Evolutionary conservation across 176 grass and related monocot species (phyloP).

Genomic region (Metroxylon sagu): DNA sequence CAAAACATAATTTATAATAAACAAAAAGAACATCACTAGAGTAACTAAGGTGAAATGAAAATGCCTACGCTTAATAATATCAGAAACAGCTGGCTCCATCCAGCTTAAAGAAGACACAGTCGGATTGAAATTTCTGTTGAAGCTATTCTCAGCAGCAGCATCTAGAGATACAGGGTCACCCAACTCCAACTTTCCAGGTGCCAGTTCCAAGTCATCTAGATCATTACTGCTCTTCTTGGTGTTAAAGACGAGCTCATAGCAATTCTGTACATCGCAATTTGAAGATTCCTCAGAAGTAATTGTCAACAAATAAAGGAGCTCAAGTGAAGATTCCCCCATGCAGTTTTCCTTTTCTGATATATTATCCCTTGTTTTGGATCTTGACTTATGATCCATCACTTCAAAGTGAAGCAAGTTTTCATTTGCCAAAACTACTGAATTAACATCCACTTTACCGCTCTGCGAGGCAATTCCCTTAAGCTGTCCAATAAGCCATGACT

Average conservation of each 20-base stretch:
- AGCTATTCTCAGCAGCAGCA: slow-evolving; percentile 27
- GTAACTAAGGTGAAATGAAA: background rate
- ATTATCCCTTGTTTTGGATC: slow-evolving; percentile 16
- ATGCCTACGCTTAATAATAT: slow-evolving; percentile 58
- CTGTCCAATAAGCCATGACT: slow-evolving; percentile 68
- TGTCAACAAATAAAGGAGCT: slow-evolving; percentile 58
- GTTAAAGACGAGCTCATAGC: slow-evolving; percentile 44
- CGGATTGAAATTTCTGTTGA: slow-evolving; percentile 42
- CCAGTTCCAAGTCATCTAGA: slow-evolving; percentile 43
- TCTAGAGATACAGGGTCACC: slow-evolving; percentile 57
- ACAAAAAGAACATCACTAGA: background rate
- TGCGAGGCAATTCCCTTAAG: slow-evolving; percentile 46
- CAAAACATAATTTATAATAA: no score
- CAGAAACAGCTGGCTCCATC: slow-evolving; percentile 76
- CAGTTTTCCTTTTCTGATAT: background rate
- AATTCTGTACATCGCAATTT: slow-evolving; percentile 28
- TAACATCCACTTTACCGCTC: slow-evolving; percentile 29
- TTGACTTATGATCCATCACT: slow-evolving; percentile 39
- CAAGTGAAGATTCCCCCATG: slow-evolving; percentile 9
- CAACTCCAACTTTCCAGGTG: slow-evolving; percentile 54
- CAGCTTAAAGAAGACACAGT: slow-evolving; percentile 69
- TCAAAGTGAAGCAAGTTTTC: slow-evolving; percentile 80
- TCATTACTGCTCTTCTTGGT: slow-evolving; percentile 9
- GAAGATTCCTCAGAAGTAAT: slow-evolving; percentile 45
- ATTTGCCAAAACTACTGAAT: slow-evolving; percentile 48